Conservation (phyloP, 2,329 filamentous ascomycete species). For the Trichophyton rubrum region DNA sequence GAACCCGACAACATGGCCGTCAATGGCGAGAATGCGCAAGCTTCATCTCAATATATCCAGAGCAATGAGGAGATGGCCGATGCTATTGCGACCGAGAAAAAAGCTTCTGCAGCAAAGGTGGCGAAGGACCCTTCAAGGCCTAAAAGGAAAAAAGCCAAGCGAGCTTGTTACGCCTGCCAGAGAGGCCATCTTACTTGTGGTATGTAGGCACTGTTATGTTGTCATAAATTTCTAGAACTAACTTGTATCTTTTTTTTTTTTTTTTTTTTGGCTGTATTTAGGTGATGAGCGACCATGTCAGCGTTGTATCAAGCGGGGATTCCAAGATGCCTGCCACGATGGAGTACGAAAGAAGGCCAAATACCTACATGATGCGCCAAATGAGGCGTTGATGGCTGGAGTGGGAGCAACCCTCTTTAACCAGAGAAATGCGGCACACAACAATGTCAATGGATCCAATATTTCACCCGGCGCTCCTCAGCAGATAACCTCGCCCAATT, state of each 20-base stretch:
- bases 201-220: constrained; percentile 45
- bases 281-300: constrained; percentile 92
- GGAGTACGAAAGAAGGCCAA: constrained; percentile 98
- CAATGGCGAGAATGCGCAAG: background rate
- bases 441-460: constrained; percentile 21
- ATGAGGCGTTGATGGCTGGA: constrained; percentile 78
- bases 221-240: background rate
- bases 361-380: constrained; percentile 90
- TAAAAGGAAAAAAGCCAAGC: constrained; percentile 84
- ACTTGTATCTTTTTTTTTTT: background rate
- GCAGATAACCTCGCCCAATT: constrained; percentile 28
- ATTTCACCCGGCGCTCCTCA: constrained; percentile 21
- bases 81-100: constrained; percentile 53
- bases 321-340: constrained; percentile 86
- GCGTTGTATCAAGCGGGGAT: constrained; percentile 82
- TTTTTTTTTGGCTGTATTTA: constrained; percentile 27
- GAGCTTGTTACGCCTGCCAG: constrained; percentile 94
- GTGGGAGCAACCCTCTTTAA: constrained; percentile 54
- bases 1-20: constrained; percentile 18
- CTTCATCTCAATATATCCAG: background rate
- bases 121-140: constrained; percentile 85
- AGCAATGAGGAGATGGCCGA: background rate
- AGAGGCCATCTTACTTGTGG: constrained; percentile 94
- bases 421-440: constrained; percentile 32
- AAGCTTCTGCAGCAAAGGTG: constrained; percentile 26